A percentile compares a stretch with the other conserved stretches of the same genome.
phyloP scores from a whole-genome alignment of 2,329 filamentous ascomycete genomes.

The Cladophialophora carrionii region DNA sequence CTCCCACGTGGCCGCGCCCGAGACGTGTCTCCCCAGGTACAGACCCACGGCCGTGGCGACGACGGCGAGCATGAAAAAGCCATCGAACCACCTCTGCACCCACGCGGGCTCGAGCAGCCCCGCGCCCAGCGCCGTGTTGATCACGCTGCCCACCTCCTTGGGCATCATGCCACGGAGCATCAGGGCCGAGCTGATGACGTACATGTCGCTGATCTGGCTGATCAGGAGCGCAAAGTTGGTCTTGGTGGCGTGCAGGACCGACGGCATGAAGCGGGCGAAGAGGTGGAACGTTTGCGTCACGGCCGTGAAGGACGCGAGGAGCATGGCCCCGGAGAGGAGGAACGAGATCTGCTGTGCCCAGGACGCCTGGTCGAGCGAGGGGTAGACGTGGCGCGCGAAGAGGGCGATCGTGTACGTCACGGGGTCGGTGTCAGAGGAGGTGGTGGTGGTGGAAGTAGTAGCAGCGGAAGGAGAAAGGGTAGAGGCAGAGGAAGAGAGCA shows the following conservation, averaged over 20 bases:
- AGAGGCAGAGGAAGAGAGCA: slow-evolving; percentile 46
- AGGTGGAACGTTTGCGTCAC: slow-evolving; percentile 84
- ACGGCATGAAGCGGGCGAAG: slow-evolving; percentile 73
- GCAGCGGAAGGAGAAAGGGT: slow-evolving; percentile 54
- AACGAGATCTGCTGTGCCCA: slow-evolving; percentile 88
- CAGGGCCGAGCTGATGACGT: slow-evolving; percentile 79
- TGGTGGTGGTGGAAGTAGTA: too few species aligned
- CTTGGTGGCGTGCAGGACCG: slow-evolving; percentile 72
- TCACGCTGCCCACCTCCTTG: slow-evolving; percentile 72
- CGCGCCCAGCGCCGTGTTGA: slow-evolving; percentile 71
- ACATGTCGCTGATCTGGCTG: slow-evolving; percentile 79
- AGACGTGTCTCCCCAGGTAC: slow-evolving; percentile 68
- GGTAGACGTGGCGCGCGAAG: slow-evolving; percentile 81
- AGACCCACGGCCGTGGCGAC: slow-evolving; percentile 70
- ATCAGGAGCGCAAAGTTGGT: slow-evolving; percentile 79
- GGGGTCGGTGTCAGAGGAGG: slow-evolving; percentile 73
- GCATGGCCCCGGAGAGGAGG: slow-evolving; percentile 77
- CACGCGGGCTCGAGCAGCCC: slow-evolving; percentile 73
- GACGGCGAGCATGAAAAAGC: slow-evolving; percentile 76
- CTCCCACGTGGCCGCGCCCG: slow-evolving; percentile 54
- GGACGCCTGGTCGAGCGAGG: slow-evolving; percentile 75
- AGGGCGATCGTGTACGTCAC: slow-evolving; percentile 82
- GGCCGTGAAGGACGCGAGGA: slow-evolving; percentile 77
- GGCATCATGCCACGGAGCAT: slow-evolving; percentile 79
- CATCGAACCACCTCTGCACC: slow-evolving; percentile 84